These are phyloP conservation scores for Talaromyces sp. DNA, from an alignment of 2,329 filamentous ascomycete species.

Conservation along the genomic window DNA sequence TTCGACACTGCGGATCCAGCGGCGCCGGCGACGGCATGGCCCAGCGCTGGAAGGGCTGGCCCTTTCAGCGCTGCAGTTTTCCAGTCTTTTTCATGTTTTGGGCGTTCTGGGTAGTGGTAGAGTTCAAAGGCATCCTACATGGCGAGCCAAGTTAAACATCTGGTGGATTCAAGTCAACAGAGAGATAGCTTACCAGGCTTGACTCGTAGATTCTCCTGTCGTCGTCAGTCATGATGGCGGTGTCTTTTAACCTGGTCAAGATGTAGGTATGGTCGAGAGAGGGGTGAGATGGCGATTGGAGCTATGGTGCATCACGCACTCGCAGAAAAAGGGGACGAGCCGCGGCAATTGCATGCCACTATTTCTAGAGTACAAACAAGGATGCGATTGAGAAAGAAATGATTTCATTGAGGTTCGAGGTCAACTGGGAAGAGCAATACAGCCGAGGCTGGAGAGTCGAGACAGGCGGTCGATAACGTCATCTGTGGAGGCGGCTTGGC, in stretches of 20 bases:
- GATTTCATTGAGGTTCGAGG: neutral
- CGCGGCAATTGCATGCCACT: neutral
- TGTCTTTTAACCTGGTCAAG: neutral
- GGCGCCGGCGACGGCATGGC: conserved; percentile 76
- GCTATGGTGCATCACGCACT: neutral
- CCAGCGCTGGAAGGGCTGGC: conserved; percentile 62
- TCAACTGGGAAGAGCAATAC: neutral
- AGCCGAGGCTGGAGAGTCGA: conserved; percentile 3
- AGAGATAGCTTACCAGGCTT: conserved; percentile 2
- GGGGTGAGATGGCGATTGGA: neutral
- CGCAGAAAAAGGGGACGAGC: neutral
- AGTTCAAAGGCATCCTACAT: conserved; percentile 20
- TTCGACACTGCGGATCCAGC: conserved; percentile 75
- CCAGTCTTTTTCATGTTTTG: conserved; percentile 22
- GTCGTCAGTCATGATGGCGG: conserved; percentile 5
- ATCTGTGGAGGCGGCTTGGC: neutral
- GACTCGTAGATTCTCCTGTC: conserved; percentile 8
- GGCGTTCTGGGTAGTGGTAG: conserved; percentile 27
- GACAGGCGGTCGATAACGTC: neutral
- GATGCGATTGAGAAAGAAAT: neutral
- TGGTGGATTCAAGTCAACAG: neutral
- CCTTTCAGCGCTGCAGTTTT: conserved; percentile 29
- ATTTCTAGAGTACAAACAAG: neutral
- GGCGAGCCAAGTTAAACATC: neutral
- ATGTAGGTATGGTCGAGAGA: neutral